Evolutionary conservation across 352 stramenopile genomes (phyloP), one percentile per base, ranked within the genome.

Genomic region (Pythium volutum): DNA sequence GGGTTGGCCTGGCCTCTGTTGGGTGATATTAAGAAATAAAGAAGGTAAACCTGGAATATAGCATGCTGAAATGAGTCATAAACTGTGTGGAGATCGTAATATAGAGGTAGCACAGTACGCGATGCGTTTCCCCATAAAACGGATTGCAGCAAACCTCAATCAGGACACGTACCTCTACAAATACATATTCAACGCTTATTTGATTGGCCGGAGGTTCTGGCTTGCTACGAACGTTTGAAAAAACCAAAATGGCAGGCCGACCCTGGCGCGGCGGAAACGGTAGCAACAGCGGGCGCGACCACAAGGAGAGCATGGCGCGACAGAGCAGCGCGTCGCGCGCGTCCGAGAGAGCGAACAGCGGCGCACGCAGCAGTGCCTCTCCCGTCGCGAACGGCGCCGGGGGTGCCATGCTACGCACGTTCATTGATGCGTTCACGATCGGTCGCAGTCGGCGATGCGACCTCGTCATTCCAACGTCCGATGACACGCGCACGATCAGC

Each of bases 401-500:
- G 12, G 23, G 58, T 34, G 41, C 14, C 3, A 25, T 31, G 36
- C 59, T 55, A 29, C 61, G 55, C 20, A 43, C 61, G 46, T 93
- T 93, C 58, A 60, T 55, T 14, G 51, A 58, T 25, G 70, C 78
- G 31, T 93, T 93, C 61, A 88, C 77, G 27, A 76, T 93, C 34
- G 84, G 84, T 1, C 78, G 84, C 31, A 91, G 81, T 64, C 78
- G 84, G 26, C 69, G 72, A 15, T 89, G 84, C 41, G 84, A 91
- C 42, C 65, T 91, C 51, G 76, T 79, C 52, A 90, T 91, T 52
- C 61, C 73, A 11, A 93, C 81, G 22, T 87, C 69, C 16, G 76
- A 85, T 31, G 78, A 86, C 55, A 93, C 84, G 50, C 79, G 80
- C 26, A 91, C 84, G 5, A 77, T 93, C 38, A 93, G 84, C 65